phyloP scores from a whole-genome alignment of 75 land plant species.

The Sequoia sempervirens region DNA sequence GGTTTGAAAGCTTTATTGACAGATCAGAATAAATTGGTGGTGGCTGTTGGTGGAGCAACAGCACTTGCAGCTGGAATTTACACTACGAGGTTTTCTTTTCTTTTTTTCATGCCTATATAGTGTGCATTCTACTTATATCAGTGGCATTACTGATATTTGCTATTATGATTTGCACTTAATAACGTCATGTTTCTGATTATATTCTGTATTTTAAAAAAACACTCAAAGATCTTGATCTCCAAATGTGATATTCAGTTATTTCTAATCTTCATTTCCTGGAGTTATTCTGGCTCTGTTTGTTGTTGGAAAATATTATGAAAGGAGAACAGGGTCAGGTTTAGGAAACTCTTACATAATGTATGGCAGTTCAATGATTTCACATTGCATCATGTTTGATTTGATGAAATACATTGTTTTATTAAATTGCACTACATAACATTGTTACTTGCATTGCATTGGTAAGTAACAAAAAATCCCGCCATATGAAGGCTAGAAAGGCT shows the following conservation, averaged over 20 bases:
- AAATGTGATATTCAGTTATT: not conserved
- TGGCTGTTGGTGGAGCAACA: constrained; percentile 82
- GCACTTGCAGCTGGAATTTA: constrained; percentile 92
- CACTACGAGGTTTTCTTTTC: constrained; percentile 61
- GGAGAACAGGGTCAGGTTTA: not conserved
- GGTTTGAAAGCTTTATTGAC: constrained; percentile 78
- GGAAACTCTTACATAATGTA: not conserved
- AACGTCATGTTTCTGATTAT: not conserved
- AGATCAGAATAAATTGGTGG: constrained; percentile 85
- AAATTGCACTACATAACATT: not conserved
- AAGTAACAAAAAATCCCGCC: no score
- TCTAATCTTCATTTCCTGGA: not conserved
- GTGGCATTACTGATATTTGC: not conserved
- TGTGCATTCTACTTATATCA: not conserved
- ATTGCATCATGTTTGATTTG: not conserved
- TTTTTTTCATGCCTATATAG: not conserved
- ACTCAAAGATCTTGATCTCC: not conserved
- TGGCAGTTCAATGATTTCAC: not conserved
- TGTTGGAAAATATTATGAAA: not conserved
- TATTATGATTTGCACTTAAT: not conserved
- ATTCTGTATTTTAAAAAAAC: not conserved
- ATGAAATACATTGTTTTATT: not conserved
- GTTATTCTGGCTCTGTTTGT: not conserved
- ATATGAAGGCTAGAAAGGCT: no score
- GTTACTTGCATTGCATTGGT: not conserved